Percentiles rank a stretch among this genome's conserved stretches.
Evolutionary conservation across 139 green algal genomes (phyloP).

Genomic region (Protoeuglena noctilucae): DNA sequence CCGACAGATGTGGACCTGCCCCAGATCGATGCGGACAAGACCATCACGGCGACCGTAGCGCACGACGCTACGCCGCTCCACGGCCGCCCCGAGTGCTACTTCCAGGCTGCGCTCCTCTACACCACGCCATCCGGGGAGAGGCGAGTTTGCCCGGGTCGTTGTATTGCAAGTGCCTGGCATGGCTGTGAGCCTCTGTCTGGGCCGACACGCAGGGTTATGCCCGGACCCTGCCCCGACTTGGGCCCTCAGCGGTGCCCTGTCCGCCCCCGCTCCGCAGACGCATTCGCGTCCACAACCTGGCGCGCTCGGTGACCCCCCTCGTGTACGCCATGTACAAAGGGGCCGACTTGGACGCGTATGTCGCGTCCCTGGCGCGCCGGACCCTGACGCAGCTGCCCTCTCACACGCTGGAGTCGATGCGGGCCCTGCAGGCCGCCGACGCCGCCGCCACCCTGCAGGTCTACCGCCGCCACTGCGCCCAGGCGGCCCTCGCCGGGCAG

Average conservation of each 20-base stretch:
- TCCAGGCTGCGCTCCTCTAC: constrained; percentile 77
- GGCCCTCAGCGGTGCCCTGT: too few species aligned
- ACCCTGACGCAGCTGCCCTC: constrained; percentile 16
- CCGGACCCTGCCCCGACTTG: too few species aligned
- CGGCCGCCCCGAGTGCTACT: constrained; percentile 19
- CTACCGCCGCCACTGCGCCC: constrained; percentile 62
- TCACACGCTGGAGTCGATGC: constrained; percentile 4
- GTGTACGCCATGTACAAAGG: constrained; percentile 53
- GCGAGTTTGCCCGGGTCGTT: too few species aligned
- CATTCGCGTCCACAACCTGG: constrained; percentile 65
- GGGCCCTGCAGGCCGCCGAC: constrained; percentile 3
- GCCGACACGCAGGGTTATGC: too few species aligned
- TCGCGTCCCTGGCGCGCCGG: constrained; percentile 23
- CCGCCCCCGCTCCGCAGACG: too few species aligned
- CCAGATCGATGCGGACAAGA: constrained; percentile 16
- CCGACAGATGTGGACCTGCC: constrained; percentile 63
- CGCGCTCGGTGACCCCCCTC: constrained; percentile 41
- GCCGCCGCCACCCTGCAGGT: constrained; percentile 26
- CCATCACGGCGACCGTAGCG: constrained; percentile 11
- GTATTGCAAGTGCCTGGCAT: too few species aligned
- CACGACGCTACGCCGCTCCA: constrained; percentile 29
- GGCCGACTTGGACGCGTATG: constrained; percentile 64
- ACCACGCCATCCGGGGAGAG: constrained; percentile 35
- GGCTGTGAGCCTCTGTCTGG: too few species aligned
- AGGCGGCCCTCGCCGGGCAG: constrained; percentile 30